Evolutionary conservation across 768 basidiomycete genomes (phyloP).

Genomic region (Tricholoma sp.): DNA sequence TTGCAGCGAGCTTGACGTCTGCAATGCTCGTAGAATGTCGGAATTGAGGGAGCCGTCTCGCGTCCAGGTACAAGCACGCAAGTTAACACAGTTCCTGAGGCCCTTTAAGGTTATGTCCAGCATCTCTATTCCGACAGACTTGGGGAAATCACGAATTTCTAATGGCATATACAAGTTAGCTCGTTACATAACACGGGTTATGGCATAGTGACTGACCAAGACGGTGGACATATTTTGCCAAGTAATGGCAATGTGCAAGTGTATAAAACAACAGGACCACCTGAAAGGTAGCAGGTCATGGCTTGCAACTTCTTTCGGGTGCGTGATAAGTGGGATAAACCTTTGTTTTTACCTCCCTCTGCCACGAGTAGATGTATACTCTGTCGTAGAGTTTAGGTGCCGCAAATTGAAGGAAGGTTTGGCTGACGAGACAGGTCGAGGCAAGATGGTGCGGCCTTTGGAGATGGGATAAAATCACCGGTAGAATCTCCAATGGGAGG

Average conservation of each 20-base stretch:
- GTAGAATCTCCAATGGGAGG: slow-evolving; percentile 63
- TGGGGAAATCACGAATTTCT: slow-evolving; percentile 78
- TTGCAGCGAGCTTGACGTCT: slow-evolving; percentile 33
- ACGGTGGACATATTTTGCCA: slow-evolving; percentile 52
- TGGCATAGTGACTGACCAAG: slow-evolving; percentile 42
- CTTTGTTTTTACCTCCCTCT: slow-evolving; percentile 57
- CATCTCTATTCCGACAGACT: slow-evolving; percentile 34
- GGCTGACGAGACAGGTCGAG: slow-evolving; percentile 51
- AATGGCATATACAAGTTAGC: background rate
- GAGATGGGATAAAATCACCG: slow-evolving; percentile 47
- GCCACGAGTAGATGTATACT: slow-evolving; percentile 66
- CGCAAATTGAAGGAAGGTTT: slow-evolving; percentile 47
- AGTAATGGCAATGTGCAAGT: slow-evolving; percentile 44
- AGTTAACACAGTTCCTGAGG: slow-evolving; percentile 54
- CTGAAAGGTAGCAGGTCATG: slow-evolving; percentile 29
- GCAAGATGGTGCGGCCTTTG: slow-evolving; percentile 49
- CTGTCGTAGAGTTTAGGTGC: slow-evolving; percentile 49
- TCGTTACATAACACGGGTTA: background rate
- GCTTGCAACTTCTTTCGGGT: background rate
- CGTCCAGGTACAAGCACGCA: slow-evolving; percentile 71
- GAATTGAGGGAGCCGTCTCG: slow-evolving; percentile 69
- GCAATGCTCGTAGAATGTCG: slow-evolving; percentile 50
- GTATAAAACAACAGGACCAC: slow-evolving; percentile 59
- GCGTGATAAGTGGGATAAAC: slow-evolving; percentile 24
- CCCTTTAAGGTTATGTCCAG: slow-evolving; percentile 41